Evolutionary conservation across 2,329 filamentous ascomycete genomes (phyloP), one percentile per base, ranked within the genome.

Genomic region (Fusarium oxysporum): DNA sequence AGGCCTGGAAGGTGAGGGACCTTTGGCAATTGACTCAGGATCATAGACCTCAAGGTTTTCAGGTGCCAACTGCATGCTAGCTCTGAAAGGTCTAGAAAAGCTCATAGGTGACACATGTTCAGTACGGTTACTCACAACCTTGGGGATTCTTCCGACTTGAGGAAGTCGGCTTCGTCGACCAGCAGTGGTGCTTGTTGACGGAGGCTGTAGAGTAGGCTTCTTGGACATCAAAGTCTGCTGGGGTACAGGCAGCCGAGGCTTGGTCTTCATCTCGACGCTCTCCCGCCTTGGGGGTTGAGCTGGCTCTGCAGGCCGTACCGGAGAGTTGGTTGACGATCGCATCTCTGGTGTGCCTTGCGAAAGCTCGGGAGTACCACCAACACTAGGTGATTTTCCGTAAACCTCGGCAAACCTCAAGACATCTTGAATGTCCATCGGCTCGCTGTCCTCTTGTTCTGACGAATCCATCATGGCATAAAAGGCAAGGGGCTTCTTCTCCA

Each of bases 61-160:
- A 48, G 50, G 77, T 61, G 58, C 77, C 60, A 65, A 72, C 64
- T 87, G 84, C 47, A 86, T 70, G 72, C 88, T 90, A 17, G 86
- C 80, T 54, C 87, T 82, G 79, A 97, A 97, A 0, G 95, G 94
- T 13, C 94, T 87, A 6, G 95, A 97, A 80, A 97, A 97, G 37
- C 94, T 97, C 78, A 91, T 92, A 3, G 92, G 89, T 1, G 93
- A 92, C 3, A 90, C 89, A 53, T 89, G 89, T 70, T 92, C 89
- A 40, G 90, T 85, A 59, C 91, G 88, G 51, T 88, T 90, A 50
- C 90, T 93, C 35, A 96, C 86, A 8, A 97, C 94, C 76, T 91
- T 91, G 13, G 95, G 95, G 57, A 97, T 97, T 21, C 95, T 90
- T 13, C 95, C 95, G 51, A 97, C 91, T 74, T 96, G 94, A 33